A percentile compares a stretch with the other conserved stretches of the same genome.
Conservation (phyloP, 2,329 filamentous ascomycete species). For the Fusarium fracticaudum region DNA sequence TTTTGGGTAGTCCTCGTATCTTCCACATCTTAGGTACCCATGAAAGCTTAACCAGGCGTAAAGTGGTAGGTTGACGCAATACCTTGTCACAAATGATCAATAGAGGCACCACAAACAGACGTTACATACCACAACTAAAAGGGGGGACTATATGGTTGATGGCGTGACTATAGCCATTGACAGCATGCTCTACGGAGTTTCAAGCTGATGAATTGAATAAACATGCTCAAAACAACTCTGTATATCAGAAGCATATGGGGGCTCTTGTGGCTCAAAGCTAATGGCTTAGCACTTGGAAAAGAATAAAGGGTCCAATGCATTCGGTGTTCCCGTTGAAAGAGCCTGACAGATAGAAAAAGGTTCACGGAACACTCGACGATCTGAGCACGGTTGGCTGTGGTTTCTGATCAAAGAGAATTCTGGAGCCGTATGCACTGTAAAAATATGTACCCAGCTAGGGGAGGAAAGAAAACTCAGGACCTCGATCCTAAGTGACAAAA, state of each 20-base stretch:
- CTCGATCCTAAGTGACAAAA: too few species aligned
- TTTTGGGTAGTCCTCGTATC: background rate
- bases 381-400: background rate
- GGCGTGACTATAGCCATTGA: background rate
- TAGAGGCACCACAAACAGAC: background rate
- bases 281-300: background rate
- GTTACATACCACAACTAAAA: background rate
- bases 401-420: background rate
- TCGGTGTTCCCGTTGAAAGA: constrained; percentile 11
- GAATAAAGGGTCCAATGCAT: background rate
- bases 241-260: background rate
- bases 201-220: background rate
- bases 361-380: background rate
- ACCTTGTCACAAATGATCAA: background rate
- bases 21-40: background rate
- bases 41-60: background rate
- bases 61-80: background rate
- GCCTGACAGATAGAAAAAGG: background rate
- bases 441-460: background rate
- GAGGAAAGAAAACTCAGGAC: too few species aligned
- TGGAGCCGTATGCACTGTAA: constrained; percentile 8
- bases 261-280: constrained; percentile 6
- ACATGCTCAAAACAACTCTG: background rate
- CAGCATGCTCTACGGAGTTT: background rate
- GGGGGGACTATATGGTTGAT: background rate